phyloP scores from a whole-genome alignment of 495 filamentous ascomycete species.

The Cetradonia linearis region DNA sequence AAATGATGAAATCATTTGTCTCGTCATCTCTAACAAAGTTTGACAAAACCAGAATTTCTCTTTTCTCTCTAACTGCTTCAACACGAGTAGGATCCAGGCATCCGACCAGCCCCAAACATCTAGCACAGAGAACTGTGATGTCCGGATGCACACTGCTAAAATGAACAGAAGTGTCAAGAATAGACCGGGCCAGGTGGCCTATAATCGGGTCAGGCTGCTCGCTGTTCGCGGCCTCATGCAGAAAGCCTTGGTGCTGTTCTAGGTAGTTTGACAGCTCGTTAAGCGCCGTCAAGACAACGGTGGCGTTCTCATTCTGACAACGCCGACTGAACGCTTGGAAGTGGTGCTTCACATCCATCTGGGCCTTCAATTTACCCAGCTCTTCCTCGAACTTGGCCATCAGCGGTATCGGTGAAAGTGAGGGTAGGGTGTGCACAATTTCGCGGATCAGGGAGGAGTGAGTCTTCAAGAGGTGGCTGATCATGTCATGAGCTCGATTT shows the following conservation, averaged over 20 bases:
- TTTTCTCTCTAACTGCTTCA: slow-evolving; percentile 65
- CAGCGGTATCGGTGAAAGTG: slow-evolving; percentile 58
- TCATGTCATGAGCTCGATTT: slow-evolving; percentile 45
- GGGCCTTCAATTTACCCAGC: slow-evolving; percentile 51
- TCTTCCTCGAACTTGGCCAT: slow-evolving; percentile 54
- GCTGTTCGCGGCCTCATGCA: slow-evolving; percentile 72
- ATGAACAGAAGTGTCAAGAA: slow-evolving; percentile 75
- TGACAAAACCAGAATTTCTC: slow-evolving; percentile 67
- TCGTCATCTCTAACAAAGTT: slow-evolving; percentile 77
- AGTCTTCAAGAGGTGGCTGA: slow-evolving; percentile 54
- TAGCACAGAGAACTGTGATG: slow-evolving; percentile 62
- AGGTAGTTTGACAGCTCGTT: slow-evolving; percentile 66
- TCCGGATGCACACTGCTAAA: slow-evolving; percentile 57
- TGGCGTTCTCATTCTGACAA: slow-evolving; percentile 69
- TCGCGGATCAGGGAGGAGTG: slow-evolving; percentile 49
- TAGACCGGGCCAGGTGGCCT: slow-evolving; percentile 54
- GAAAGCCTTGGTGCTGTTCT: slow-evolving; percentile 59
- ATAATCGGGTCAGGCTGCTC: slow-evolving; percentile 77
- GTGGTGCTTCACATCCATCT: slow-evolving; percentile 49
- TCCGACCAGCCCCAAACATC: slow-evolving; percentile 76
- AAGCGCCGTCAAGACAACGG: slow-evolving; percentile 71
- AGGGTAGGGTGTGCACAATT: slow-evolving; percentile 63
- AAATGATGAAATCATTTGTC: slow-evolving; percentile 75
- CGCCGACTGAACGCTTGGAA: slow-evolving; percentile 62
- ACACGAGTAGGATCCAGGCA: slow-evolving; percentile 85